Evolutionary conservation across 352 stramenopile species (phyloP), one percentile per base, ranked within the genome.

Genomic region (Globisporangium nunn): DNA sequence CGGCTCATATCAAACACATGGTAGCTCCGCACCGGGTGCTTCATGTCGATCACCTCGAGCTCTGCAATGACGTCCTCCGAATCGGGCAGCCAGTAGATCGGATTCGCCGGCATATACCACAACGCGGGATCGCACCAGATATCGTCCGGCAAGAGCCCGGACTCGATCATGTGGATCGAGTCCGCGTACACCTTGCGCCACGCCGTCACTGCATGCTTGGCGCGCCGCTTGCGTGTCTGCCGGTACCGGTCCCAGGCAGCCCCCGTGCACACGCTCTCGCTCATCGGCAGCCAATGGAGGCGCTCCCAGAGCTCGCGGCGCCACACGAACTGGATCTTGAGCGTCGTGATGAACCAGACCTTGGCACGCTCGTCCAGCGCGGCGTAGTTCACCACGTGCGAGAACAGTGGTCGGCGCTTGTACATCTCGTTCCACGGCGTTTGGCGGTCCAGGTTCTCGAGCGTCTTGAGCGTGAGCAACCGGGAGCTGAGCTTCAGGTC

Each of bases 261-360:
- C 23, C 70, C 67, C 2, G 54, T 65, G 59, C 67, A 75, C 37
- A 78, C 68, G 15, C 58, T 68, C 48, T 78, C 70, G 43, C 70
- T 78, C 67, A 78, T 75, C 5, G 70, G 67, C 37, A 78, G 46
- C 70, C 70, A 78, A 55, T 78, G 70, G 7, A 78, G 64, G 5
- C 70, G 70, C 39, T 78, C 70, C 70, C 70, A 78, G 49, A 78
- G 69, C 61, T 78, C 70, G 33, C 70, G 67, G 10, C 70, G 70
- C 59, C 66, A 70, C 35, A 71, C 59, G 54, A 75, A 78, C 57
- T 78, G 70, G 52, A 71, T 54, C n/a, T 68, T 67, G n/a, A 78
- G 59, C 47, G 60, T 68, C 18, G 58, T 53, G 17, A 67, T 45
- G 45, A 75, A 70, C 70, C 70, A 78, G 43, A 49, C 47, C 30